Base-by-base conservation (phyloP, 305 asterid genomes). In the Lippia alba region DNA sequence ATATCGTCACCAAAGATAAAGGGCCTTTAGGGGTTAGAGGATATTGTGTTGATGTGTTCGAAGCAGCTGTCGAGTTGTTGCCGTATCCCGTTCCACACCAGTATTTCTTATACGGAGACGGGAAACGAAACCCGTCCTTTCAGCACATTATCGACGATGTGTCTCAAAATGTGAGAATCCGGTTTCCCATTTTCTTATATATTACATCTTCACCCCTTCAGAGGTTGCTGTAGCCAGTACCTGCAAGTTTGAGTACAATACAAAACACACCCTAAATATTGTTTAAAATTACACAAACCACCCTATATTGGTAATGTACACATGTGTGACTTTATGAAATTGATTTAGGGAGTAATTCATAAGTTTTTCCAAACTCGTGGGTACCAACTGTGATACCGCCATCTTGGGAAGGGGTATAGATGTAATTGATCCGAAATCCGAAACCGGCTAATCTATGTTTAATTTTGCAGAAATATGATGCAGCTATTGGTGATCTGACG, bases 41-140 rank as follows among this genome's bases (percentile, higher is more conserved):
- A 61, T 87, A 77, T 74, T 81, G 86, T 69, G 81, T 87, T 58
- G 93, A 87, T 65, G 85, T 87, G 61, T 87, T 87, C 56, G 90
- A 87, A 77, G 93, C 93, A 75, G 93, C 93, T 41, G 59, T 85
- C 51, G 54, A 20, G 65, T 76, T 87, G 71, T 78, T 87, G 81
- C 76, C 90, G 64, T 87, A 87, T 58, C 80, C 89, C 46, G 89
- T 87, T 48, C 88, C 88, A 66, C 93, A 74, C 58, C 70, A 73
- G 12, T 87, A 83, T 76, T 70, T 83, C 45, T 77, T 87, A 59
- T 85, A 81, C 2, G 93, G 93, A 64, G 78, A 87, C 66, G 90
- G 93, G 30, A 46, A 32, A 49, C 69, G 88, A 56, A 87, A 85
- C 78, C 93, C 93, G 18, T 16, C 19, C 3, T 87, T 50, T 71